These are phyloP conservation scores for Scytalidium sp. DNA, from an alignment of 2,329 filamentous ascomycete species.

Conservation along the genomic window DNA sequence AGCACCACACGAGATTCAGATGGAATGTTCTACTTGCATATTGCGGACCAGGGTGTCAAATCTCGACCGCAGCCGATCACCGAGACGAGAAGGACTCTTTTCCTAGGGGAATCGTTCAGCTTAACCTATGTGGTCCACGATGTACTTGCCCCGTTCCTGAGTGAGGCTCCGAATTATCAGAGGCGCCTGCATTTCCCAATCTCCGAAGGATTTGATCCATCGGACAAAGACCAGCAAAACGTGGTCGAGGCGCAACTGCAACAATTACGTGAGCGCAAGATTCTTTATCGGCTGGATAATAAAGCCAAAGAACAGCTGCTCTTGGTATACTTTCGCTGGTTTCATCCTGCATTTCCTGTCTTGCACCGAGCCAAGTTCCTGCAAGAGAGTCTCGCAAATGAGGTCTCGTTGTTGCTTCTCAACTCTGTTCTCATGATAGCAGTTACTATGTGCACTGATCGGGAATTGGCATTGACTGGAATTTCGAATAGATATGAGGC, in stretches of 20 bases:
- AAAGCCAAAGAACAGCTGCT: background rate
- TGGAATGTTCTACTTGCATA: background rate
- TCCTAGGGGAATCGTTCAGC: background rate
- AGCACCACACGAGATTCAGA: background rate
- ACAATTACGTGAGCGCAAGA: background rate
- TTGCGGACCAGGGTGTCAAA: background rate
- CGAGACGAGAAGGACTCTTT: background rate
- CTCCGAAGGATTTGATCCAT: background rate
- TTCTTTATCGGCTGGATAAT: background rate
- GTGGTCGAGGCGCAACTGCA: background rate
- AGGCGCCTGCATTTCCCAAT: background rate
- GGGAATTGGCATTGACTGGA: background rate
- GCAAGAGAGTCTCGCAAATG: background rate
- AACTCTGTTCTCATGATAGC: background rate
- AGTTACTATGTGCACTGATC: background rate
- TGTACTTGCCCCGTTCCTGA: background rate
- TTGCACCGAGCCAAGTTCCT: background rate
- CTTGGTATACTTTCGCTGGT: background rate
- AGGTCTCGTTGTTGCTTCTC: background rate
- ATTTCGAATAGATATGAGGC: background rate
- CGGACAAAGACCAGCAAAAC: background rate
- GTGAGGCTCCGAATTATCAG: background rate
- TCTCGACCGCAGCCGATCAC: background rate
- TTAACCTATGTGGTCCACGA: background rate
- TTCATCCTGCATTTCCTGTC: background rate